Evolutionary conservation across 2,329 filamentous ascomycete species (phyloP), one percentile per base, ranked within the genome.

Genomic region (Diaporthe nobilis): DNA sequence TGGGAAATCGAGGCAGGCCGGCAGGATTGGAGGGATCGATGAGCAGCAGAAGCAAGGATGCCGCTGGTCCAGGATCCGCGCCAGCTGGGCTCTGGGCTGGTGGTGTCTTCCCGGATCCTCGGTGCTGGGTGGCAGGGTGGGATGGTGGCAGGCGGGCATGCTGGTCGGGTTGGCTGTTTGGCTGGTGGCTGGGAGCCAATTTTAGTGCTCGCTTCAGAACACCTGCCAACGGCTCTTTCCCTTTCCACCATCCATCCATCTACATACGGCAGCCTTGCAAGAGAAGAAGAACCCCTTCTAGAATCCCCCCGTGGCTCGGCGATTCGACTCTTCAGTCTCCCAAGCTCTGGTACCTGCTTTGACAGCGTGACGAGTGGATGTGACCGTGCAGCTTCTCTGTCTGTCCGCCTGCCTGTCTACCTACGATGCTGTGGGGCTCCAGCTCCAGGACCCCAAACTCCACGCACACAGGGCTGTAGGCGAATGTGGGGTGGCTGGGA

Each of bases 101-200:
- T 44, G 39, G 60, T 42, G 17, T 53, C 28, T 20, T 68, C 31
- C 65, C 65, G 65, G 65, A 55, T 70, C 34, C 65, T 70, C 65
- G 65, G 65, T 49, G 65, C 37, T 42, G n/a, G 65, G 65, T 28
- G 53, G 28, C 28, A 31, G 55, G 28, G 17, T 49, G n/a, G 6
- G 25, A 28, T 28, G 25, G 42, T 34, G 63, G 58, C 58, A 44
- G 58, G 37, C 37, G 10, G 37, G 37, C 7, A 10, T 17, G 37
- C 42, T 34, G 61, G 60, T 10, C 10, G 7, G 60, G 8, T 63
- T 31, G 44, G 44, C 7, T 61, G 37, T 17, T 12, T 15, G 60
- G 39, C 25, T 47, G 42, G 65, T 70, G 65, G 65, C 65, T 70
- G 65, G 65, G 65, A 55, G 65, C 65, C 65, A 70, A 42, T 70